Evolutionary conservation across 1,284 basidiomycete species (phyloP), one percentile per base, ranked within the genome.

Genomic region (Sporisorium iseilematis-ciliati): DNA sequence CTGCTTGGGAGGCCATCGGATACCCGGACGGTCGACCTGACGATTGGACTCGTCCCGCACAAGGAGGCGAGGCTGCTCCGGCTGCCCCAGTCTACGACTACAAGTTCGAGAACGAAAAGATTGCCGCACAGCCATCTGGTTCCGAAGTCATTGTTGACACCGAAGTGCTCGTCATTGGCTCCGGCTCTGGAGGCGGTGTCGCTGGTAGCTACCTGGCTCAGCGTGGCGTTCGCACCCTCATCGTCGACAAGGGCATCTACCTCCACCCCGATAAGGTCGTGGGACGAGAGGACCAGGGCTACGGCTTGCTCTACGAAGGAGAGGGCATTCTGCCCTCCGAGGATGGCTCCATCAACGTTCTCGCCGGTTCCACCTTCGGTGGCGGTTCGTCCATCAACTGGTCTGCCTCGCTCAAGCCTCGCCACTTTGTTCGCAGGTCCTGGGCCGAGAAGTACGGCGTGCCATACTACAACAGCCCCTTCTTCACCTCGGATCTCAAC

Each of bases 311-410:
- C 56, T 87, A 86, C 76, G 86, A 88, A 64, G 71, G 72, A 4
- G 82, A 82, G 16, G 87, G 86, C 0, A 75, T 87, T 31, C 60
- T 87, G 45, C 83, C 84, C 12, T 84, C 82, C 23, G 86, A 87
- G 49, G 82, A 86, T 48, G 84, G 86, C 4, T 79, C 82, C 25
- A 74, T 87, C 60, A 86, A 82, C 50, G 59, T 88, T 23, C 75
- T 88, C 4, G 85, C 86, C 4, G 87, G 85, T 0, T 80, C 82
- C 16, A 85, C 84, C 18, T 87, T 87, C 26, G 88, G 88, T 7
- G 88, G 88, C 5, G 88, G 88, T 14, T 86, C 85, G 0, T 82
- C 85, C 21, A 84, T 88, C 80, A 88, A 88, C 76, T 88, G 88
- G 88, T 86, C 86, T 0, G 87, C 86, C 3, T 86, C 85, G 21